Conservation (phyloP, 2,329 filamentous ascomycete genomes). For the Sporothrix curviconia region DNA sequence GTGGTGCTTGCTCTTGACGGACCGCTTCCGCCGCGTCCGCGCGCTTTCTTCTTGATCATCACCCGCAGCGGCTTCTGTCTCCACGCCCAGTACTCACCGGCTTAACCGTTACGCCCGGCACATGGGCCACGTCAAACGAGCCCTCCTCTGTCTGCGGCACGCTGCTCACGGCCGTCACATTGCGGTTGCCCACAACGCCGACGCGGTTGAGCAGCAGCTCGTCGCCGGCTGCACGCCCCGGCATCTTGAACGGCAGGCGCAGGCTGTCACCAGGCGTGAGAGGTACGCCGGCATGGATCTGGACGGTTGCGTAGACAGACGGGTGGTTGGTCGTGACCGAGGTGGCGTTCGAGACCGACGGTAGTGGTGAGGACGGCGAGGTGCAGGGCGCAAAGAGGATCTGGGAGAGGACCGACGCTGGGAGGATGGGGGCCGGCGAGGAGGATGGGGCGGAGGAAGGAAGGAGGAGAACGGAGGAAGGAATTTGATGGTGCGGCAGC, state of each 20-base stretch:
- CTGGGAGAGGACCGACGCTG: slow-evolving; percentile 3
- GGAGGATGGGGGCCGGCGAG: background rate
- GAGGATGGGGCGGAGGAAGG: background rate
- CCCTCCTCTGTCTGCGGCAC: background rate
- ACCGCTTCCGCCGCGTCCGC: slow-evolving; percentile 65
- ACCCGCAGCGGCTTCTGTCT: slow-evolving; percentile 71
- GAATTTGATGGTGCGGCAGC: background rate
- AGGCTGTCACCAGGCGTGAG: slow-evolving; percentile 67
- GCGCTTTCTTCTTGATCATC: slow-evolving; percentile 77
- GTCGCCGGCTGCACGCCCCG: slow-evolving; percentile 68
- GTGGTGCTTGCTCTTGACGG: slow-evolving; percentile 80
- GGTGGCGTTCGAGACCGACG: background rate
- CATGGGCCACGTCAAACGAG: background rate
- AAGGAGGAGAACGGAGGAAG: background rate
- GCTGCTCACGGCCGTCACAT: slow-evolving; percentile 14
- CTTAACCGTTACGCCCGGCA: slow-evolving; percentile 16
- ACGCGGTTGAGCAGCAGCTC: slow-evolving; percentile 83
- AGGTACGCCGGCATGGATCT: slow-evolving; percentile 78
- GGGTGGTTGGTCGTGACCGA: slow-evolving; percentile 11
- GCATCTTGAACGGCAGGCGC: slow-evolving; percentile 74
- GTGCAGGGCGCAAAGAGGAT: slow-evolving; percentile 7
- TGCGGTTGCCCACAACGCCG: slow-evolving; percentile 68
- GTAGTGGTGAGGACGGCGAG: background rate
- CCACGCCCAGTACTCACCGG: slow-evolving; percentile 78
- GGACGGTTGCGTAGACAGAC: slow-evolving; percentile 60